Evolutionary conservation across 2,329 filamentous ascomycete species (phyloP).

Genomic region (Volutella citrinella): DNA sequence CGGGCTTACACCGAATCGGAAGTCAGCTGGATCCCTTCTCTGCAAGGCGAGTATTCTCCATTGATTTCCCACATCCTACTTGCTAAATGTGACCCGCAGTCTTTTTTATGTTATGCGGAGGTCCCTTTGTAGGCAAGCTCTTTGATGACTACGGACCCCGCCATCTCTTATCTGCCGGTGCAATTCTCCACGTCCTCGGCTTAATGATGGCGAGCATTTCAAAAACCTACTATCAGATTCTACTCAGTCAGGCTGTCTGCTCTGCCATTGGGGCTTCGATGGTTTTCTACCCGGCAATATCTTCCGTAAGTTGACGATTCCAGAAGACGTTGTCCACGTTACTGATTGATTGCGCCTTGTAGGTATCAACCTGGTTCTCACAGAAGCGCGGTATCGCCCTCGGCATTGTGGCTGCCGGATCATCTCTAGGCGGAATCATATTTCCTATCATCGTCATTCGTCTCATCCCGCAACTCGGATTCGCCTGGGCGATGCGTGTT

Average conservation of each 20-base stretch:
- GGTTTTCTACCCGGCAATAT: slow-evolving; percentile 14
- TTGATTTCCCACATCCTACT: background rate
- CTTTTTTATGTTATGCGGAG: slow-evolving; percentile 32
- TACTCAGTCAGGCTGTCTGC: slow-evolving; percentile 21
- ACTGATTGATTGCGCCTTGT: slow-evolving; percentile 1
- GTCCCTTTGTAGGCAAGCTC: slow-evolving; percentile 29
- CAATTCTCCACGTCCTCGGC: slow-evolving; percentile 51
- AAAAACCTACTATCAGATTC: slow-evolving; percentile 27
- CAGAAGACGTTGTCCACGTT: background rate
- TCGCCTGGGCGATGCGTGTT: slow-evolving; percentile 51
- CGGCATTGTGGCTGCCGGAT: slow-evolving; percentile 56
- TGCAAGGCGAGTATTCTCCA: slow-evolving; percentile 37
- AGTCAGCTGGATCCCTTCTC: slow-evolving; percentile 49
- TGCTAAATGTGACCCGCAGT: slow-evolving; percentile 7
- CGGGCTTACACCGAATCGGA: slow-evolving; percentile 39
- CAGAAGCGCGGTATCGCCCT: slow-evolving; percentile 52
- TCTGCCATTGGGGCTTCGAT: slow-evolving; percentile 14
- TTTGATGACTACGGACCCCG: slow-evolving; percentile 60
- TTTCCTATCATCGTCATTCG: slow-evolving; percentile 33
- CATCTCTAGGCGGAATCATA: slow-evolving; percentile 51
- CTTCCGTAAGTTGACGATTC: slow-evolving; percentile 10
- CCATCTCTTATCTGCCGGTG: slow-evolving; percentile 45
- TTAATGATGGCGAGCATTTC: slow-evolving; percentile 56
- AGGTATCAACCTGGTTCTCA: slow-evolving; percentile 12
- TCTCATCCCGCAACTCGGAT: slow-evolving; percentile 19